These are phyloP conservation scores for Drosera spatulata DNA, from an alignment of 179 eudicot species.

Conservation along the genomic window DNA sequence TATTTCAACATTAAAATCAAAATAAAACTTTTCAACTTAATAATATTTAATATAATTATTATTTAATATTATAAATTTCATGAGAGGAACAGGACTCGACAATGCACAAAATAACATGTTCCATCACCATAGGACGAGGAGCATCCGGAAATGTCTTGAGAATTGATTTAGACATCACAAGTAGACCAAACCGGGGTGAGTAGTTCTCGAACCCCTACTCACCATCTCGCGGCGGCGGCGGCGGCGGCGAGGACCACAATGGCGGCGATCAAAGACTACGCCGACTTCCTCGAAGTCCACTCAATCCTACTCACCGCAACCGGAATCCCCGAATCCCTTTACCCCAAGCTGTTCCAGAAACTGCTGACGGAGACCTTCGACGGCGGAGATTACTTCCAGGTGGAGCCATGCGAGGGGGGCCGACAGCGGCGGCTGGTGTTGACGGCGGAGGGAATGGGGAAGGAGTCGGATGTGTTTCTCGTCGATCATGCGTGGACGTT, in stretches of 20 bases:
- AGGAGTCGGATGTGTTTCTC: conserved; percentile 58
- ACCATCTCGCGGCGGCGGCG: background rate
- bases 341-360: conserved; percentile 56
- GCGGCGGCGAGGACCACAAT: background rate
- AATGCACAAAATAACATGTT: too few species aligned
- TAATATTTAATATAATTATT: too few species aligned
- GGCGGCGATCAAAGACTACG: conserved; percentile 27
- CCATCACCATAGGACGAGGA: too few species aligned
- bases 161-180: too few species aligned
- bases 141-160: too few species aligned
- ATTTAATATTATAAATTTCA: too few species aligned
- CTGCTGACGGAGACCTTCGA: conserved; percentile 69
- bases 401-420: conserved; percentile 64
- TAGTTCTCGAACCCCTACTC: too few species aligned
- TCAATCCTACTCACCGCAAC: conserved; percentile 56
- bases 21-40: too few species aligned
- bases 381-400: conserved; percentile 70
- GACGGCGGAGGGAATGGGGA: conserved; percentile 29
- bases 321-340: conserved; percentile 56
- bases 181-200: too few species aligned
- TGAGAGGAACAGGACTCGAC: too few species aligned
- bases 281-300: conserved; percentile 71
- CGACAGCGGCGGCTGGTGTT: conserved; percentile 64
- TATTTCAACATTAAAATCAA: too few species aligned
- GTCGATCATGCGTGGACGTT: conserved; percentile 98